phyloP scores from a whole-genome alignment of 495 filamentous ascomycete species.

The Aspergillus kassunensis region DNA sequence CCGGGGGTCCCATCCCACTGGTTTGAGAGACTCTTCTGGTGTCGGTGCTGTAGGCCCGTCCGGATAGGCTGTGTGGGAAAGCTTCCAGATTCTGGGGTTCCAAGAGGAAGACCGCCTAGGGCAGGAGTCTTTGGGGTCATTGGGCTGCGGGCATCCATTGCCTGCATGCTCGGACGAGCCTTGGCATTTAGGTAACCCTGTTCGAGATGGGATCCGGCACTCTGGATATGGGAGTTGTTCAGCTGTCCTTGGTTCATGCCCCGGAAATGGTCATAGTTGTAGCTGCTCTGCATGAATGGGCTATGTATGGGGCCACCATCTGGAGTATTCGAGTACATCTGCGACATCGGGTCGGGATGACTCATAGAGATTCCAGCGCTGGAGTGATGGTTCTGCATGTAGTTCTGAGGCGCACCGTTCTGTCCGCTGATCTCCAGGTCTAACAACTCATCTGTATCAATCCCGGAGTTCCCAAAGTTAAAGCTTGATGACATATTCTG shows the following conservation, averaged over 20 bases:
- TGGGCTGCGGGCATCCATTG: slow-evolving; percentile 66
- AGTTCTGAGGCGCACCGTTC: slow-evolving; percentile 43
- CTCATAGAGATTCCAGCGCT: slow-evolving; percentile 43
- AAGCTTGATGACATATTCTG: slow-evolving; percentile 51
- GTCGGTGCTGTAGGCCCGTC: slow-evolving; percentile 56
- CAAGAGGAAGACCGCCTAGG: slow-evolving; percentile 53
- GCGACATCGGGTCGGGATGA: slow-evolving; percentile 56
- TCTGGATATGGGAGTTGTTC: slow-evolving; percentile 43
- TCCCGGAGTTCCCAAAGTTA: slow-evolving; percentile 52
- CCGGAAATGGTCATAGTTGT: slow-evolving; percentile 65
- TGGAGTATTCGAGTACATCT: slow-evolving; percentile 78
- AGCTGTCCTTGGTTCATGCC: slow-evolving; percentile 53
- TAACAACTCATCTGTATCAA: slow-evolving; percentile 51
- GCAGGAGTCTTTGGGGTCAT: slow-evolving; percentile 75
- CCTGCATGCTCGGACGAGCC: slow-evolving; percentile 55
- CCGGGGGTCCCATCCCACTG: slow-evolving; percentile 81
- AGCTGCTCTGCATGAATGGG: slow-evolving; percentile 71
- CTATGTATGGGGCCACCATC: slow-evolving; percentile 85
- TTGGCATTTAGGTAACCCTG: slow-evolving; percentile 46
- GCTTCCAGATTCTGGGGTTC: slow-evolving; percentile 61
- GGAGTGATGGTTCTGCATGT: slow-evolving; percentile 43
- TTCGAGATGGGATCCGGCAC: slow-evolving; percentile 52
- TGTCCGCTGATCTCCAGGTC: slow-evolving; percentile 49
- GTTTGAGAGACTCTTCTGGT: slow-evolving; percentile 76
- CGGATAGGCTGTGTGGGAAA: slow-evolving; percentile 74